Evolutionary conservation across 2,329 filamentous ascomycete genomes (phyloP), one percentile per base, ranked within the genome.

Genomic region (Pseudogymnoascus sp.): DNA sequence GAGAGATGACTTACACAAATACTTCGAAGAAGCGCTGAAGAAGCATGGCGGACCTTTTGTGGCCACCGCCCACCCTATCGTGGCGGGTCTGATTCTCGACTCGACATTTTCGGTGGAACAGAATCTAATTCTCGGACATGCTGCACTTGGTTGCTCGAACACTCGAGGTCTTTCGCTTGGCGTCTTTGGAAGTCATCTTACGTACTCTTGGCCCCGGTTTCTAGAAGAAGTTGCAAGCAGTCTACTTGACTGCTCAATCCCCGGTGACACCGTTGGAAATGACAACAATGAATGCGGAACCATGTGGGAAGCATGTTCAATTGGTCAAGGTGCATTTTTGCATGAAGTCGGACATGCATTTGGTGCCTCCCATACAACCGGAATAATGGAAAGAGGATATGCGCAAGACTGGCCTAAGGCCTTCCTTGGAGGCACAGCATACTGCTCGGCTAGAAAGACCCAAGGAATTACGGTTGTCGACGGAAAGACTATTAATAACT

Each of bases 341-440:
- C 88, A 89, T 69, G 87, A 90, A 72, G 84, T 87, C 1, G 87
- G 88, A 1, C 87, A 89, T 73, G 77, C 89, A 12, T 86, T 91
- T 65, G 87, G 87, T 28, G 88, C 86, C 68, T 84, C 85, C 5
- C 85, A 89, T 68, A 86, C 88, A 66, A 84, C 78, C 1, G 87
- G 87, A 2, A 81, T 90, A 66, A 90, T 90, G 88, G 70, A 65
- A 14, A 69, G 76, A 41, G 76, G 76, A 0, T 79, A 78, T 65
- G 71, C 74, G 6, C 70, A 73, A 5, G 69, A 77, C 61, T 81
- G 79, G 79, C 71, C 73, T 0, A 74, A 74, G 60, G 74, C 74
- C 63, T 80, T 81, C 61, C 63, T 81, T 1, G 63, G 73, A 1
- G 67, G 68, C 23, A 74, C 71, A 4, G 70, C 69, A 9, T 71